Base-by-base conservation (phyloP, 768 basidiomycete genomes). In the Chalciporus pseudorubinellus region DNA sequence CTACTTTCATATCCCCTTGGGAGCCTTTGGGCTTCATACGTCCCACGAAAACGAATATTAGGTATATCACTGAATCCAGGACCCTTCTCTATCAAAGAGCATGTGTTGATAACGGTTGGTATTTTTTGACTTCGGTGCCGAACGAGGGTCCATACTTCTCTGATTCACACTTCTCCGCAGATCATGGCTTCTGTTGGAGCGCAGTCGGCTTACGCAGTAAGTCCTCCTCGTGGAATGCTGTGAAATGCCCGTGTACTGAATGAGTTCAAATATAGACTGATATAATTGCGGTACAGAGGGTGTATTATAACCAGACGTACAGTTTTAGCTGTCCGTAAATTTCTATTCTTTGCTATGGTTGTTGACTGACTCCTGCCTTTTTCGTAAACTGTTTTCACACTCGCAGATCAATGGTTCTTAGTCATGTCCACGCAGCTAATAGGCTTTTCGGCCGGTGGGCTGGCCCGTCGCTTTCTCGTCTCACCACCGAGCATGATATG, bases 381-480 rank as follows among this genome's bases (percentile, higher is more conserved):
- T 41, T 46, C 18, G 33, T 28, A n/a, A 9, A 16, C 45, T 22
- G 13, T 57, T 50, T 58, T 7, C 36, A 43, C 79, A 51, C 56
- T 78, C 79, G 51, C 55, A 79, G 87, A 90, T 66, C 86, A 89
- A 70, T 87, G 88, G 84, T 80, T 90, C 67, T 70, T 90, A 19
- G 85, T 91, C 21, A 81, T 90, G 71, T 84, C 81, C 26, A 83
- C 84, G 1, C 84, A 87, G 60, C 71, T 89, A 48, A 89, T 91
- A 48, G 89, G 91, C 12, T 92, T 92, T 73, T 90, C 88, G 4
- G 82, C 91, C 49, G 90, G 89, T 39, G 88, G 89, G 13, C 70
- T 88, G 33, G 77, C 79, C 6, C 81, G 85, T 26, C 83, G 89
- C 11, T 91, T 91, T 76, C 77, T 92, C 33, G 89, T 73, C 62